These are phyloP conservation scores for Leccinum subgranulosum DNA, from an alignment of 768 basidiomycete species.

Conservation along the genomic window DNA sequence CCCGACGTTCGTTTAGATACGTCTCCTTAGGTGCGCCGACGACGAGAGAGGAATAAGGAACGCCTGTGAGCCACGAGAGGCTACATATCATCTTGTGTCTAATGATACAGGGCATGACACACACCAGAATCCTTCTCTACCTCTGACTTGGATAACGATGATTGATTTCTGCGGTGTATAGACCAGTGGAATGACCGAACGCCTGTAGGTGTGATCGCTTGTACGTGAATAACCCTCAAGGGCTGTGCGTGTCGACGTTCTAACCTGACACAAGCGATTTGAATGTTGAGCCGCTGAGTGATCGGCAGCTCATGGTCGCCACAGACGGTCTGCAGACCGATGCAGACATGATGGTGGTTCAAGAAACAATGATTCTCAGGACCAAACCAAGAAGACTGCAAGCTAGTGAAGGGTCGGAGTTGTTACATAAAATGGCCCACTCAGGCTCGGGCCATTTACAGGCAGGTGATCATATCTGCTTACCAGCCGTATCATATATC, in stretches of 20 bases:
- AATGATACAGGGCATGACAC: constrained; percentile 1
- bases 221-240: not conserved
- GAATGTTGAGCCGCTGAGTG: constrained; percentile 13
- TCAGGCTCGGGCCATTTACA: too few relatives aligned
- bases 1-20: constrained; percentile 75
- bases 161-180: constrained; percentile 22
- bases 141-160: constrained; percentile 8
- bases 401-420: constrained; percentile 5
- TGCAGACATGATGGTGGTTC: constrained; percentile 29
- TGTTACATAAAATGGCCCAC: constrained; percentile 25
- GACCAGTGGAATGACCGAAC: constrained; percentile 32
- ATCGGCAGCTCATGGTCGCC: constrained; percentile 22
- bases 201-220: constrained; percentile 14
- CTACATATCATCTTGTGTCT: not conserved
- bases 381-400: not conserved
- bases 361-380: constrained; percentile 21
- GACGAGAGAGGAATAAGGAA: constrained; percentile 67
- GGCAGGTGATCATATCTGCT: constrained; percentile 1
- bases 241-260: not conserved
- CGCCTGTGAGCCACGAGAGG: constrained; percentile 33
- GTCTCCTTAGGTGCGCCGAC: constrained; percentile 78
- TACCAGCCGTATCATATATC: constrained; percentile 9
- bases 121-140: constrained; percentile 26
- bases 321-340: constrained; percentile 30
- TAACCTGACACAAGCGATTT: constrained; percentile 26